Evolutionary conservation across 768 basidiomycete genomes (phyloP).

Genomic region (Suillus fuscotomentosus): DNA sequence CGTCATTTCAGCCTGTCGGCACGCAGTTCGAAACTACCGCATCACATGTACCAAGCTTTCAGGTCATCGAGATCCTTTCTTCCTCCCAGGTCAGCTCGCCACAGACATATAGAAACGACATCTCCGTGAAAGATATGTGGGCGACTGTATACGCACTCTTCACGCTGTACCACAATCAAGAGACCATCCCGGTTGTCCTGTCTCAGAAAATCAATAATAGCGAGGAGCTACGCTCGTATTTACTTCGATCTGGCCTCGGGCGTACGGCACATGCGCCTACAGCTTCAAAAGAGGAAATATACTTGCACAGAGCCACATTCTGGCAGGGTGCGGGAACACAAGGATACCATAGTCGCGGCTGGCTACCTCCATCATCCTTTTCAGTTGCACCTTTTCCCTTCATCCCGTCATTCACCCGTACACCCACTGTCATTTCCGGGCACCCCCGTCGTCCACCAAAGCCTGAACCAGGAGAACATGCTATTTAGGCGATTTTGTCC

Average conservation of each 20-base stretch:
- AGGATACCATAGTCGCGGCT: conserved; percentile 28
- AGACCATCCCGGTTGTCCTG: conserved; percentile 41
- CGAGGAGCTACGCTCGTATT: conserved; percentile 34
- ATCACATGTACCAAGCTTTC: conserved; percentile 19
- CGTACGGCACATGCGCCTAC: conserved; percentile 10
- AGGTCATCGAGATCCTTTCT: conserved; percentile 15
- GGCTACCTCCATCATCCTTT: conserved; percentile 29
- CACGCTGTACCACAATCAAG: conserved; percentile 36
- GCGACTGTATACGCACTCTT: conserved; percentile 41
- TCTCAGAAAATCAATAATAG: conserved; percentile 26
- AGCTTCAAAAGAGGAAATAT: conserved; percentile 22
- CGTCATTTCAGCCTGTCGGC: conserved; percentile 17
- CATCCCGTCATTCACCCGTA: conserved; percentile 42
- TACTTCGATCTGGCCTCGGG: conserved; percentile 38
- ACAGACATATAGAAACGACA: background rate
- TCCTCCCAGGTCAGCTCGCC: background rate
- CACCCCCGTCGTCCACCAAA: conserved; percentile 54
- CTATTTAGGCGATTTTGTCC: conserved; percentile 37
- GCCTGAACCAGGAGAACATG: conserved; percentile 37
- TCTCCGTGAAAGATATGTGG: conserved; percentile 38
- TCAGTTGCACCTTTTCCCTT: conserved; percentile 33
- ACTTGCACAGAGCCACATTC: conserved; percentile 42
- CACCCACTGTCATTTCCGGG: conserved; percentile 42
- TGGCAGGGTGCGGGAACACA: conserved; percentile 50
- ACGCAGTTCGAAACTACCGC: conserved; percentile 19